Percentiles rank a stretch among this genome's conserved stretches.
phyloP scores from a whole-genome alignment of 345 rosid genomes.

The Lepidium aucheri region DNA sequence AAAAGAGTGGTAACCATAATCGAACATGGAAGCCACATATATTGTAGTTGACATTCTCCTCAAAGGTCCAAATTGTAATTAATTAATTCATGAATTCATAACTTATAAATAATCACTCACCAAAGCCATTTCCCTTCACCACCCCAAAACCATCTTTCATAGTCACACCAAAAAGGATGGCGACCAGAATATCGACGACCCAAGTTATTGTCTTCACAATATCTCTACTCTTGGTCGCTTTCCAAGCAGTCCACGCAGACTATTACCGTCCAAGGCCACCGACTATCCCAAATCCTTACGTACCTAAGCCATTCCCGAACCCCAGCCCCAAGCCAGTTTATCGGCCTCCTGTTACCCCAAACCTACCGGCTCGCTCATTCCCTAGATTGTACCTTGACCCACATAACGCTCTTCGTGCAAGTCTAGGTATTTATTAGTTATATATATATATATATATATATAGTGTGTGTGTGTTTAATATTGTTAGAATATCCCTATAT shows the following conservation, averaged over 20 bases:
- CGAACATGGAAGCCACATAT: slow-evolving; percentile 43
- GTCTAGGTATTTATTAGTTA: slow-evolving; percentile 13
- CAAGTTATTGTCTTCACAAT: slow-evolving; percentile 8
- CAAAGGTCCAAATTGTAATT: neutral
- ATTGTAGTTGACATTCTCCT: slow-evolving; percentile 18
- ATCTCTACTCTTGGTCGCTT: slow-evolving; percentile 20
- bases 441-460: neutral
- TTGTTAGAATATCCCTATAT: too few species aligned
- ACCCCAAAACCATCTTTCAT: neutral
- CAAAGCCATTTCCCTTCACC: slow-evolving; percentile 15
- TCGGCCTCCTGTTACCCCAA: slow-evolving; percentile 9
- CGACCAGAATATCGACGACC: slow-evolving; percentile 10
- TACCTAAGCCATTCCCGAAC: slow-evolving; percentile 10
- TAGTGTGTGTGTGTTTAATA: too few species aligned
- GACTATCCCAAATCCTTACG: slow-evolving; percentile 4
- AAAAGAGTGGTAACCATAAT: slow-evolving; percentile 49
- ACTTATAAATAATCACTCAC: slow-evolving; percentile 24
- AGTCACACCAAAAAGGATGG: slow-evolving; percentile 20
- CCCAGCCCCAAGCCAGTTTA: slow-evolving; percentile 22
- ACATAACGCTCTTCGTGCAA: slow-evolving; percentile 56
- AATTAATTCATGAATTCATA: neutral
- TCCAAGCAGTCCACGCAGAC: slow-evolving; percentile 27
- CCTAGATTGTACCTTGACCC: slow-evolving; percentile 51
- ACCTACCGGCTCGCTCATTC: slow-evolving; percentile 17
- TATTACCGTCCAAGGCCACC: slow-evolving; percentile 28